Evolutionary conservation across 371 early-diverging fungal genomes (phyloP).

Genomic region (Mucor circinelloides): DNA sequence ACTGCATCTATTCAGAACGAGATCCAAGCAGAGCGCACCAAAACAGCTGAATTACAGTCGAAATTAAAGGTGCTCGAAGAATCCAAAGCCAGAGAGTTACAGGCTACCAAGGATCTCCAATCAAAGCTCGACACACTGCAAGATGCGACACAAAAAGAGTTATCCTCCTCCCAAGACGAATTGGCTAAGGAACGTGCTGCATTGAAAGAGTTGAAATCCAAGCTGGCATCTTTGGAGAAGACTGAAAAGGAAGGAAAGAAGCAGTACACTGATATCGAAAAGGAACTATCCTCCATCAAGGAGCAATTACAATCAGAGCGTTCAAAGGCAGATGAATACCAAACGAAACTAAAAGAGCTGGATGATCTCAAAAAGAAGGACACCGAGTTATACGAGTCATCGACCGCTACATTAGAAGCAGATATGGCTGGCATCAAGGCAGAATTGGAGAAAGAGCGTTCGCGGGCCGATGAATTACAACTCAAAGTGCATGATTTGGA

Average conservation of each 20-base stretch:
- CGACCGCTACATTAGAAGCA: background rate
- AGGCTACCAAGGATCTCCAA: background rate
- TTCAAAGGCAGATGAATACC: background rate
- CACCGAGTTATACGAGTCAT: background rate
- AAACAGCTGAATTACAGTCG: background rate
- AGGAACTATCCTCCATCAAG: background rate
- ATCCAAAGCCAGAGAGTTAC: background rate
- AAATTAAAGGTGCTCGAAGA: background rate
- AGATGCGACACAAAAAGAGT: background rate
- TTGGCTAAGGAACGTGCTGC: background rate
- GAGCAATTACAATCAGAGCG: constrained; percentile 6
- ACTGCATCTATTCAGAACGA: background rate
- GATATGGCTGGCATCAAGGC: background rate
- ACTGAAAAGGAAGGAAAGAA: background rate
- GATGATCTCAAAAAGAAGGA: background rate
- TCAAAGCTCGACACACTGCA: background rate
- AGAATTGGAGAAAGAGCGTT: constrained; percentile 2
- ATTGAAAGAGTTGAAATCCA: background rate
- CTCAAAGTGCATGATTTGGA: constrained; percentile 1
- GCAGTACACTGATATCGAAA: background rate
- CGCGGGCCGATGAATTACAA: background rate
- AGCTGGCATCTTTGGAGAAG: background rate
- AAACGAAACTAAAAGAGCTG: background rate
- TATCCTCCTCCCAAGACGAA: background rate
- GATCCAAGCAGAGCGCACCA: constrained; percentile 5